phyloP scores from a whole-genome alignment of 768 basidiomycete genomes.

The Austroboletus festivus region DNA sequence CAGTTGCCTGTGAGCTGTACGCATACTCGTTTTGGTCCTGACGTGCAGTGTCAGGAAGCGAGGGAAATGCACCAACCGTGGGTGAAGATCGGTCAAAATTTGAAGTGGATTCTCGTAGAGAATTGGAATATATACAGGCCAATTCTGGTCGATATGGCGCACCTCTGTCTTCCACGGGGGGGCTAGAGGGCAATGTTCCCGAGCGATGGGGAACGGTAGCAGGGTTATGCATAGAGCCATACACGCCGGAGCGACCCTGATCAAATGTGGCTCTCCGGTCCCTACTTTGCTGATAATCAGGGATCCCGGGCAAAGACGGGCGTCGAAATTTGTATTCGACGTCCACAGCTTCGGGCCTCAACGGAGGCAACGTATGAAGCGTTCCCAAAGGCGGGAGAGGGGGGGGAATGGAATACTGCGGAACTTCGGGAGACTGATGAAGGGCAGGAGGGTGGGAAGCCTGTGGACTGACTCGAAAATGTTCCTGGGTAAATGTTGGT shows the following conservation, averaged over 20 bases:
- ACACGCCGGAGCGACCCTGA: constrained; percentile 15
- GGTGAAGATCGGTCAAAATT: constrained; percentile 21
- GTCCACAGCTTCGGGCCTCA: constrained; percentile 25
- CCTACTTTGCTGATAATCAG: constrained; percentile 10
- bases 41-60: not conserved
- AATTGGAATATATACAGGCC: constrained; percentile 14
- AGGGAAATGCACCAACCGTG: constrained; percentile 14
- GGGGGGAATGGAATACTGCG: constrained; percentile 27
- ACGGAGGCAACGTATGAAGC: constrained; percentile 26
- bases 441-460: constrained; percentile 21
- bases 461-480: constrained; percentile 21
- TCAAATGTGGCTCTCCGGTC: constrained; percentile 15
- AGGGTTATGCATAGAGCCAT: not conserved
- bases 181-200: not conserved
- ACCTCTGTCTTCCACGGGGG: constrained; percentile 12
- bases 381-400: constrained; percentile 23
- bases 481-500: constrained; percentile 23
- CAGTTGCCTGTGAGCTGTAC: constrained; percentile 9
- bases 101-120: constrained; percentile 18
- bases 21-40: constrained; percentile 7
- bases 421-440: constrained; percentile 23
- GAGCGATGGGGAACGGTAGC: constrained; percentile 5
- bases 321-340: constrained; percentile 33
- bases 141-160: constrained; percentile 12
- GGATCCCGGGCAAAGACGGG: constrained; percentile 24